A percentile compares a stretch with the other conserved stretches of the same genome.
These are phyloP conservation scores for Aureobasidium sp. DNA, from an alignment of 2,329 filamentous ascomycete species.

Conservation along the genomic window DNA sequence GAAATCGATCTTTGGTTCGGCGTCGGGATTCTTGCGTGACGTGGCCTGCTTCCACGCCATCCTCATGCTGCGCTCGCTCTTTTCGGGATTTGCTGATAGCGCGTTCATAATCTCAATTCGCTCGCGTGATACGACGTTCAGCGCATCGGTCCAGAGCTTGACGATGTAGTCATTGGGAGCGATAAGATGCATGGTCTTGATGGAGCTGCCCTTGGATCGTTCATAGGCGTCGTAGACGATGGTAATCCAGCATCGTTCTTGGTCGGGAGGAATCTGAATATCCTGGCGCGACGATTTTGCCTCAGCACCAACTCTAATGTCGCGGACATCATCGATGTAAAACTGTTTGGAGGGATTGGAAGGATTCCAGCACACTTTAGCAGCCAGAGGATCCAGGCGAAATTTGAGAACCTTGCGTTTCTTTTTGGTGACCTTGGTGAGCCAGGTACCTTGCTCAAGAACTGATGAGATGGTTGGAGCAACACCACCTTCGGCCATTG, in stretches of 20 bases:
- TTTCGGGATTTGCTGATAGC: constrained; percentile 66
- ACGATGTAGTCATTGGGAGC: constrained; percentile 66
- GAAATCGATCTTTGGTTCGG: constrained; percentile 67
- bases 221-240: constrained; percentile 78
- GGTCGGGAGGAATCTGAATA: constrained; percentile 58
- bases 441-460: constrained; percentile 67
- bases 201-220: constrained; percentile 58
- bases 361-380: constrained; percentile 82
- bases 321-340: constrained; percentile 91
- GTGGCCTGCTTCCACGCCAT: constrained; percentile 71
- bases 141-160: constrained; percentile 70
- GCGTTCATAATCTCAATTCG: constrained; percentile 86
- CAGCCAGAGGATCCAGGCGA: constrained; percentile 71
- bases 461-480: constrained; percentile 69
- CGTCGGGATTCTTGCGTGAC: constrained; percentile 52
- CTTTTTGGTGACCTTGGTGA: constrained; percentile 82
- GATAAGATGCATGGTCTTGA: constrained; percentile 81
- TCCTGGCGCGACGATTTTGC: constrained; percentile 86
- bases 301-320: constrained; percentile 75
- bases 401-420: constrained; percentile 64
- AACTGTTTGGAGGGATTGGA: constrained; percentile 72
- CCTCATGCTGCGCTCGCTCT: constrained; percentile 64
- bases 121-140: constrained; percentile 77
- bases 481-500: constrained; percentile 35
- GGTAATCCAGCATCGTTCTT: constrained; percentile 74